Base-by-base conservation (phyloP, 441 rosid genomes). In the Daphne laureola region DNA sequence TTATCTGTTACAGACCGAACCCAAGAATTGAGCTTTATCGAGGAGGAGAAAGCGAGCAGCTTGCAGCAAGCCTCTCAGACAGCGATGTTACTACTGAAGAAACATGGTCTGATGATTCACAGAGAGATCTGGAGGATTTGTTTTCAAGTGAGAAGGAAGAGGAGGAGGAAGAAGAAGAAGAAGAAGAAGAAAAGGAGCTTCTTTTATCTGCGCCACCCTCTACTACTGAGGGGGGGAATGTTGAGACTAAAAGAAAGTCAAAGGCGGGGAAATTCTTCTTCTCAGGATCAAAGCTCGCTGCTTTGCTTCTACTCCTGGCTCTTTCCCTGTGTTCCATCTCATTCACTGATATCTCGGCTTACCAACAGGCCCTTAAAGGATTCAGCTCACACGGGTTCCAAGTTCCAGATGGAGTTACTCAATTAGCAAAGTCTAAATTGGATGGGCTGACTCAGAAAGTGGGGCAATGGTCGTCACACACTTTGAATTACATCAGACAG, bases 1-100 rank as follows among this genome's bases (percentile, higher is more conserved):
- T 88, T 70, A 91, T 80, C 44, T 83, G 73, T 52, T 88, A 91
- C 17, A 80, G 67, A 54, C 98, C 96, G 2, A 88, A 78, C 58
- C 95, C 85, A 2, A 64, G 87, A 46, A 61, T 84, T 35, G 74
- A 71, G 46, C 67, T 47, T 26, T 68, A 58, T 55, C 67, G 64
- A 42, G 75, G 66, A 53, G 61, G 62, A 49, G 78, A 66, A 14
- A 65, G 78, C 42, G 64, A 65, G 65, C 72, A 70, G 71, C 86
- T 84, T 2, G 84, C 76, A 26, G 91, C 81, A 52, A 70, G 70
- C 62, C 73, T 64, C 18, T 71, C 81, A 9, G 95, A 84, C 7
- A 51, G 76, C 64, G 95, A 87, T 53, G 58, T 63, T 41, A 68
- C 73, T 46, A 68, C 74, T 46, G 81, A 63, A 48, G 84, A 76